These are phyloP conservation scores for Ceraceosorus bombacis DNA, from an alignment of 1,284 basidiomycete species.

Conservation along the genomic window DNA sequence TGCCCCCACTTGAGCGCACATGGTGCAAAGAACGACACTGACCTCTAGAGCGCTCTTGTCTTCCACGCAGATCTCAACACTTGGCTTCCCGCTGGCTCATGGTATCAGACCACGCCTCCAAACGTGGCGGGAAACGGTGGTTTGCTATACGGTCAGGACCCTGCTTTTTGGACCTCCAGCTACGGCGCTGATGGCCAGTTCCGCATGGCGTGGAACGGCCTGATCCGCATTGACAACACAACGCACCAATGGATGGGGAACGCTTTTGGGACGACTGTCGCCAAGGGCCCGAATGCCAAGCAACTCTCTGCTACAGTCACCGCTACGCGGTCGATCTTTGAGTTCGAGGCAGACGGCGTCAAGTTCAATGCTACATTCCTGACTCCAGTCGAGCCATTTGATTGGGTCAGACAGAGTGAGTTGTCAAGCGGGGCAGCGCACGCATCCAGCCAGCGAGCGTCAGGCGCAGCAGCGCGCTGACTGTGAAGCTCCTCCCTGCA, in stretches of 20 bases:
- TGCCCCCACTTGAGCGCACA: slow-evolving; percentile 1
- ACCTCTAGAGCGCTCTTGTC: neutral
- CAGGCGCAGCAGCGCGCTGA: neutral
- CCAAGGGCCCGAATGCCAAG: slow-evolving; percentile 27
- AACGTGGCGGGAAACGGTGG: slow-evolving; percentile 39
- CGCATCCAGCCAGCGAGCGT: slow-evolving; percentile 1
- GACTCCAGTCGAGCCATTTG: slow-evolving; percentile 39
- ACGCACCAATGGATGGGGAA: slow-evolving; percentile 45
- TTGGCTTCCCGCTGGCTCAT: slow-evolving; percentile 36
- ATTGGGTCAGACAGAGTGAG: slow-evolving; percentile 40
- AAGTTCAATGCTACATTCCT: slow-evolving; percentile 43
- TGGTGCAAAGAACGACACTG: neutral
- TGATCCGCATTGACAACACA: slow-evolving; percentile 34
- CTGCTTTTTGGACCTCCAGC: slow-evolving; percentile 41
- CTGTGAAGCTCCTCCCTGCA: neutral
- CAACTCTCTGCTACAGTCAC: slow-evolving; percentile 41
- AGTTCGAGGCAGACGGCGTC: slow-evolving; percentile 38
- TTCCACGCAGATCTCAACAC: slow-evolving; percentile 27
- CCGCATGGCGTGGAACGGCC: slow-evolving; percentile 37
- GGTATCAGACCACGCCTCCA: slow-evolving; percentile 27
- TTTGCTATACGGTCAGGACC: slow-evolving; percentile 34
- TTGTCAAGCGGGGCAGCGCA: neutral
- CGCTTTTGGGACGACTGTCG: slow-evolving; percentile 37
- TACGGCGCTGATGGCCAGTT: slow-evolving; percentile 42
- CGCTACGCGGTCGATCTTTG: slow-evolving; percentile 40